Evolutionary conservation across 192 early-diverging fungal species (phyloP), one percentile per base, ranked within the genome.

Genomic region (Irineochytrium annulatum): DNA sequence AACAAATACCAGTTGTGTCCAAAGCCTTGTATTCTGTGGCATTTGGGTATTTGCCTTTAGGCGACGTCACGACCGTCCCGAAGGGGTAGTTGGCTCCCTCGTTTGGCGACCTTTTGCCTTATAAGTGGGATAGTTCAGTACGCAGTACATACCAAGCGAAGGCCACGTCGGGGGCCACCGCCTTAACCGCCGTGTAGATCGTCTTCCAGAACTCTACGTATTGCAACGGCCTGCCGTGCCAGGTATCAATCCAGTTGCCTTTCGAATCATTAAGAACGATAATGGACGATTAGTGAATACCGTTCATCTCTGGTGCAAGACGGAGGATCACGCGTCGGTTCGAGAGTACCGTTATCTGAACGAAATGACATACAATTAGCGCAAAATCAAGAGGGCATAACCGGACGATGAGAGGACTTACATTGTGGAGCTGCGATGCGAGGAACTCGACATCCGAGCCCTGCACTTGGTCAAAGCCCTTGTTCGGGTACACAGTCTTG

Each of bases 271-370:
- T n/a, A n/a, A n/a, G n/a, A n/a, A n/a, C n/a, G n/a, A n/a, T n/a
- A n/a, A n/a, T n/a, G n/a, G n/a, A n/a, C n/a, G n/a, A n/a, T n/a
- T n/a, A n/a, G n/a, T n/a, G 22, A 14, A 8, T 24, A 49, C 46
- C 46, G 46, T 49, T 49, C 11, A 49, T 17, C 24, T 49, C 46
- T 8, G 46, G 46, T 14, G 26, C 13, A 14, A 49, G 26, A 20
- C 46, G 11, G 11, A 49, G 46, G 13, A 49, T 17, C 13, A 49
- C 46, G 26, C 46, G 46, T 14, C 46, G 46, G 46, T 49, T 49
- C 17, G 46, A 49, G n/a, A n/a, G n/a, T n/a, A n/a, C n/a, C n/a
- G n/a, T n/a, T n/a, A n/a, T n/a, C n/a, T n/a, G n/a, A n/a, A n/a
- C n/a, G n/a, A n/a, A n/a, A n/a, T n/a, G n/a, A n/a, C n/a, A n/a